These are phyloP conservation scores for Dactylella cylindrospora DNA, from an alignment of 2,329 filamentous ascomycete genomes.

Conservation along the genomic window DNA sequence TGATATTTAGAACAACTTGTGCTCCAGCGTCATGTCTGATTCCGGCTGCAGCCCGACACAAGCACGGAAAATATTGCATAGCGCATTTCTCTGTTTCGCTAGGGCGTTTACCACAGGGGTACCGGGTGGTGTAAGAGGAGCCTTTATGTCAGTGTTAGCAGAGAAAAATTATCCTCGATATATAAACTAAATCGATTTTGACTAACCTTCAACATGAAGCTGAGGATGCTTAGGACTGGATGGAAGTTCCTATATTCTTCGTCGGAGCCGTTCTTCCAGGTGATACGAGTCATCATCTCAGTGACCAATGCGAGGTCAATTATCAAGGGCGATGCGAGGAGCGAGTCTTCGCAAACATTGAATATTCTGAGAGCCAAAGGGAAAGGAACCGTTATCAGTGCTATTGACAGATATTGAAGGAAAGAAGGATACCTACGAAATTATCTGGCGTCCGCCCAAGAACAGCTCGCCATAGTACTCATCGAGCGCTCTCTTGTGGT, in stretches of 20 bases:
- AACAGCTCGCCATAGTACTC: constrained; percentile 99
- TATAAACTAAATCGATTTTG: background rate
- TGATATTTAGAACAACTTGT: constrained; percentile 77
- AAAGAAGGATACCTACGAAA: constrained; percentile 61
- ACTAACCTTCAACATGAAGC: constrained; percentile 87
- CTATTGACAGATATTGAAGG: constrained; percentile 19
- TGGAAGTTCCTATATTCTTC: constrained; percentile 90
- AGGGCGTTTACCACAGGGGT: constrained; percentile 94
- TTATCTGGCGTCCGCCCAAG: constrained; percentile 96
- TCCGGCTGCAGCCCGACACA: constrained; percentile 96
- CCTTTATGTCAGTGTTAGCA: constrained; percentile 58
- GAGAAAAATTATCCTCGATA: background rate
- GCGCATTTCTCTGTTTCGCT: constrained; percentile 88
- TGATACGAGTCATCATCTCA: constrained; percentile 98
- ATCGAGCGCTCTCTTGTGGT: constrained; percentile 97
- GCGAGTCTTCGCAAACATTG: constrained; percentile 98
- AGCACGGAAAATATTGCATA: constrained; percentile 98
- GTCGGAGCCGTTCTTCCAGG: constrained; percentile 71
- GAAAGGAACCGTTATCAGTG: background rate
- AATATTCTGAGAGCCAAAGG: constrained; percentile 66
- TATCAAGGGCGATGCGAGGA: constrained; percentile 92
- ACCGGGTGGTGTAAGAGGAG: constrained; percentile 87
- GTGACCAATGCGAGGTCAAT: constrained; percentile 91
- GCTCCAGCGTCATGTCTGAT: constrained; percentile 98
- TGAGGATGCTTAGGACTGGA: constrained; percentile 91